Evolutionary conservation across 441 rosid species (phyloP), one percentile per base, ranked within the genome.

Genomic region (Gossypium gossypioides): DNA sequence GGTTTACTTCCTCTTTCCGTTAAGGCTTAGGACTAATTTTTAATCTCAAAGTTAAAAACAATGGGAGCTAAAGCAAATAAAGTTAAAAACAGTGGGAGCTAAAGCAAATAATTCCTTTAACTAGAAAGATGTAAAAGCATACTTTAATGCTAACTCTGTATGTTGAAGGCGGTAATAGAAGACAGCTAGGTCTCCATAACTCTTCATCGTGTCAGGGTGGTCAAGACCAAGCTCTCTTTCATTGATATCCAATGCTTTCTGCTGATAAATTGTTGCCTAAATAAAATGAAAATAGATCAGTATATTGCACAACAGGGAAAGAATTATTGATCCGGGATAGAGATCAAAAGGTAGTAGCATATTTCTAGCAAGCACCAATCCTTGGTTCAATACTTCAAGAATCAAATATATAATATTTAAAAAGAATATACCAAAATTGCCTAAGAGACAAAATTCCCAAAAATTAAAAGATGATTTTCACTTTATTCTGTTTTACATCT

Each of bases 161-260:
- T 89, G 96, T 78, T 89, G 96, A 73, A 89, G 96, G 64, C 96
- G 91, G 75, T 89, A 89, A 81, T 89, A 89, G 84, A 89, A 89
- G 73, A 89, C 96, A 62, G 96, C 92, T 51, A 89, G 83, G 75
- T 89, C 96, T 25, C 92, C 96, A 40, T 89, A 89, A 81, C 96
- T 89, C 83, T 89, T 89, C 92, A 89, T 88, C 54, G 96, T 89
- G 79, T 89, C 96, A 15, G 92, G 96, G 78, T 89, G 96, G 84
- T 89, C 96, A 73, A 89, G 92, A 72, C 96, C 96, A 40, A 89
- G 96, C 80, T 89, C 96, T 81, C 92, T 86, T 83, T 89, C 96
- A 83, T 89, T 89, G 57, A 89, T 86, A 82, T 88, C 92, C 77
- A 89, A 78, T 4, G 95, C 95, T 75, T 89, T 89, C 75, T 89